phyloP scores from a whole-genome alignment of 371 early-diverging fungal species.

The Mucor plumbeus region DNA sequence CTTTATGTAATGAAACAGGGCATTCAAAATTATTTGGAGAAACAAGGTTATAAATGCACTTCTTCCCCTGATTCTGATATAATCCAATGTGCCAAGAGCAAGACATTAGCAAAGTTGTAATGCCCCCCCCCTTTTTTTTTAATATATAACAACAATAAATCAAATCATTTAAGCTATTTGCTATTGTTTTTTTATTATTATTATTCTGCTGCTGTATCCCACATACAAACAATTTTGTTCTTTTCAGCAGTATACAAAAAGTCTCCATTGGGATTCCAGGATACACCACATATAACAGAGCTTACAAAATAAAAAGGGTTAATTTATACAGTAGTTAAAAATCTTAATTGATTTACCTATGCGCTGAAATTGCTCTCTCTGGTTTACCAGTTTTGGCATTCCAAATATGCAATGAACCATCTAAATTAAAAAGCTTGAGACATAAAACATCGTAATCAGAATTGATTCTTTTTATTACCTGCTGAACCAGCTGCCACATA shows the following conservation, averaged over 20 bases:
- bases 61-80: background rate
- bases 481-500: conserved; percentile 84
- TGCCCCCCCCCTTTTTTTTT: background rate
- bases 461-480: conserved; percentile 36
- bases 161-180: background rate
- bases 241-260: conserved; percentile 77
- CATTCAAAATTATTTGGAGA: background rate
- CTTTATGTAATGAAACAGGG: conserved; percentile 6
- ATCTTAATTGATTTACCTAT: conserved; percentile 43
- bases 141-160: background rate
- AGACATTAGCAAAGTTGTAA: background rate
- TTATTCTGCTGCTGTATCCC: conserved; percentile 36
- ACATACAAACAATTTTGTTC: conserved; percentile 69
- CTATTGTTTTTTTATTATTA: background rate
- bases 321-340: background rate
- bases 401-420: conserved; percentile 83
- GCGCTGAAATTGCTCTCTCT: conserved; percentile 56
- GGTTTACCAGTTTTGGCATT: conserved; percentile 59
- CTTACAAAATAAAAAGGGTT: conserved; percentile 35
- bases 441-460: background rate
- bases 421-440: conserved; percentile 31
- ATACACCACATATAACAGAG: conserved; percentile 60
- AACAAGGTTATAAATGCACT: conserved; percentile 5
- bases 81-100: background rate
- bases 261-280: conserved; percentile 68